These are phyloP conservation scores for Larix kaempferi DNA, from an alignment of 75 land plant species.

Conservation along the genomic window DNA sequence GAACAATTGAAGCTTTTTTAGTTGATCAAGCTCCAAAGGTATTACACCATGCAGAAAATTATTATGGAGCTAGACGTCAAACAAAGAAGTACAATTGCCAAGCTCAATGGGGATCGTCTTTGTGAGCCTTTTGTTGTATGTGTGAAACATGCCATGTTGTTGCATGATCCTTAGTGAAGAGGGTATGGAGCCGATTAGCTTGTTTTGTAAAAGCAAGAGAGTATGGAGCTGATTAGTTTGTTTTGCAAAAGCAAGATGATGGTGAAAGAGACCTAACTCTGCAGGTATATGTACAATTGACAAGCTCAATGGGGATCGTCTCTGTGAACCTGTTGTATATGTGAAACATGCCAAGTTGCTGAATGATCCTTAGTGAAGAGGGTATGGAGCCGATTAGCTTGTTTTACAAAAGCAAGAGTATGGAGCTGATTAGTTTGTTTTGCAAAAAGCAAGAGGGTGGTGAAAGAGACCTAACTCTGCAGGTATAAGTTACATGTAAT, in stretches of 20 bases:
- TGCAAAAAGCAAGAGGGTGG: too few species aligned
- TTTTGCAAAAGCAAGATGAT: too few species aligned
- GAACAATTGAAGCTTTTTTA: neutral
- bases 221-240: too few species aligned
- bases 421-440: too few species aligned
- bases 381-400: conserved; percentile 30
- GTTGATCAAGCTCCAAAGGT: conserved; percentile 18
- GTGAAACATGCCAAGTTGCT: conserved; percentile 12
- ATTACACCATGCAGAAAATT: conserved; percentile 25
- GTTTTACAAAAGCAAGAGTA: conserved; percentile 16
- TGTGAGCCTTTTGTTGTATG: conserved; percentile 17
- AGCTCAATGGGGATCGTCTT: conserved; percentile 28
- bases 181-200: conserved; percentile 29
- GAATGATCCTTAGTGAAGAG: conserved; percentile 23
- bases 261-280: too few species aligned
- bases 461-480: conserved; percentile 16
- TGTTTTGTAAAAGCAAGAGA: conserved; percentile 12
- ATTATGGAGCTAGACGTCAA: conserved; percentile 12
- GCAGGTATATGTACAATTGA: conserved; percentile 22
- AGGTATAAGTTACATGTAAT: conserved; percentile 34
- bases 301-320: conserved; percentile 24
- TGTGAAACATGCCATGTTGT: conserved; percentile 12
- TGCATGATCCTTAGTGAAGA: conserved; percentile 23
- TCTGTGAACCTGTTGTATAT: conserved; percentile 24
- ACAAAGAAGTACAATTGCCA: conserved; percentile 22